A percentile compares a stretch with the other conserved stretches of the same genome.
Conservation (phyloP, 1,139 yeast genomes). For the Lodderomyces pseudojiufengensis region DNA sequence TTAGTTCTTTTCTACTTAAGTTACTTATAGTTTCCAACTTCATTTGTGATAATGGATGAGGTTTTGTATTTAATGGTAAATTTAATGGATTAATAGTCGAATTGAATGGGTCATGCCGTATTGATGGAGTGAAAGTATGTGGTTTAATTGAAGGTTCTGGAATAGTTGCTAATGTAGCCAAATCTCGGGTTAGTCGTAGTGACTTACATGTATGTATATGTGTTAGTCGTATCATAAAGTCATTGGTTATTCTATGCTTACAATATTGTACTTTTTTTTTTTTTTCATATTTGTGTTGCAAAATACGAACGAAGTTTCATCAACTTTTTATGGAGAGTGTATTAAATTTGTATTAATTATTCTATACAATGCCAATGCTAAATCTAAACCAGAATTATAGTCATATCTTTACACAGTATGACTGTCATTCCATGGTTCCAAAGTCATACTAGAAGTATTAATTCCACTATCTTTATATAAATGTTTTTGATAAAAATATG, state of each 20-base stretch:
- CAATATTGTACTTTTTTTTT: constrained; percentile 22
- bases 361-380: too few relatives aligned
- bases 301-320: too few relatives aligned
- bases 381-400: background rate
- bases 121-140: constrained; percentile 7
- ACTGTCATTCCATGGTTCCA: constrained; percentile 25
- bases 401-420: constrained; percentile 1
- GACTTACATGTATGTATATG: constrained; percentile 1
- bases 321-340: too few relatives aligned
- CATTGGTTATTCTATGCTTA: constrained; percentile 11
- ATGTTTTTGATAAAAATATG: constrained; percentile 66
- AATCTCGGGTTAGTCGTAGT: background rate
- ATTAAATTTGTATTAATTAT: too few relatives aligned
- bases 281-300: too few relatives aligned
- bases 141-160: constrained; percentile 6
- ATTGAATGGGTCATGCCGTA: background rate
- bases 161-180: background rate
- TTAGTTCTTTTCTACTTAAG: constrained; percentile 22
- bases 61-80: constrained; percentile 21
- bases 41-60: constrained; percentile 35
- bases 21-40: constrained; percentile 22
- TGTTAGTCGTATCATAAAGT: background rate
- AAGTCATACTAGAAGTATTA: constrained; percentile 24
- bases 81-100: background rate
- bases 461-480: constrained; percentile 30